Evolutionary conservation across 2,329 filamentous ascomycete genomes (phyloP), one percentile per base, ranked within the genome.

Genomic region (Aspergillaceae sp.): DNA sequence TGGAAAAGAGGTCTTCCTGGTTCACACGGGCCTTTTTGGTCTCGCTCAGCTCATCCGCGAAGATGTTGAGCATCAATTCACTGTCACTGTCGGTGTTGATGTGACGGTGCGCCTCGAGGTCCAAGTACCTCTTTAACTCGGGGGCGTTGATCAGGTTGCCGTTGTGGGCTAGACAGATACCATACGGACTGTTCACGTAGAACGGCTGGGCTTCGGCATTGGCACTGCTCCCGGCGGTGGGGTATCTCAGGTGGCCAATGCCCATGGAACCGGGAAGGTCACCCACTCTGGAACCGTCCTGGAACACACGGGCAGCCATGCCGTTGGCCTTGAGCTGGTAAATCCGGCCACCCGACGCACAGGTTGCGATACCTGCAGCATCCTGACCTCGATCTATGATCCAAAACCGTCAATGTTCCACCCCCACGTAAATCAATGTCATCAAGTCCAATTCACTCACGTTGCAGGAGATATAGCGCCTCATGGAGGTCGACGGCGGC

Each of bases 271-370:
- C 89, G 8, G 87, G 85, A 43, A 92, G 76, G 59, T 89, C 82
- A 42, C 78, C 72, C 36, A 90, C 75, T 51, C 85, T 79, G 48
- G 80, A 77, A 54, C 87, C 89, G 53, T 94, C 86, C 44, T 83
- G 76, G 68, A 95, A 94, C 56, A 94, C 88, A 63, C 83, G 86
- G 54, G 83, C 79, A 36, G 86, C 89, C 77, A 95, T 84, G 46
- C 89, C 90, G 62, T 89, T 88, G 54, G 88, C 88, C 71, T 96
- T 96, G 74, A 86, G 85, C 64, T 94, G 87, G 64, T 84, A 91
- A 55, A 95, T 84, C 38, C 87, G 78, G 51, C 90, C 89, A 33
- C 86, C 86, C 9, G 73, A 77, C 56, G 77, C 83, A 75, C 75
- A 88, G 57, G 74, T 86, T 42, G 88, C 81, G 56, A 95, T 91